Evolutionary conservation across 2,329 filamentous ascomycete genomes (phyloP), one percentile per base, ranked within the genome.

Genomic region (Decorospora gaudefroyi): DNA sequence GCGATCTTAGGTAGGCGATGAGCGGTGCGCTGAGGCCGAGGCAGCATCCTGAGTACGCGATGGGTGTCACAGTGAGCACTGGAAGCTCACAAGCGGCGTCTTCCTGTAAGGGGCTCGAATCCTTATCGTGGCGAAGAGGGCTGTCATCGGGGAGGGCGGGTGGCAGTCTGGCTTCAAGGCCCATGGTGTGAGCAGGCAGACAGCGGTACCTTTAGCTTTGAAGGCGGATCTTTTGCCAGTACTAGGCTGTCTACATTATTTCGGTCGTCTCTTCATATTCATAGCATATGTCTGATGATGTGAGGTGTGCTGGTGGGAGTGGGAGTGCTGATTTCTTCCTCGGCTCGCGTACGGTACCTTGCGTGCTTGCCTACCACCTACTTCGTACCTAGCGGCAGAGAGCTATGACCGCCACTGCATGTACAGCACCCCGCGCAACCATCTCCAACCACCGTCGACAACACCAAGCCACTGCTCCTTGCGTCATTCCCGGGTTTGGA

Each of bases 11-110:
- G 22, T 58, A 50, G 6, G 34, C 31, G 19, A 73, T 31, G 21
- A 73, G 61, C 13, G 56, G 49, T 18, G 26, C 38, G 37, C 69
- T 71, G 13, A 73, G 60, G 37, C 55, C 60, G 23, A 72, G 62
- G 47, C 70, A 73, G 45, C 65, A 71, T 35, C 65, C 65, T 0
- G 69, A 42, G 33, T 68, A 60, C 16, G 53, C 43, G 11, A 36
- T 45, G 0, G 68, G 64, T n/a, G 13, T 38, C 1, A 46, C 22
- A 2, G 54, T 46, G 19, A 67, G 55, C 9, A 12, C 19, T 7
- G 65, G 61, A 3, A 60, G 21, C 11, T 40, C 27, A n/a, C n/a
- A n/a, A 8, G 31, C 9, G 17, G 27, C 9, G 11, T 7, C 31
- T 8, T 36, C 11, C 32, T n/a, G n/a, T 29, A 16, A 22, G 12